A percentile compares a stretch with the other conserved stretches of the same genome.
Evolutionary conservation across 129 eudicot genomes (phyloP).

Genomic region (Solidago caesia): DNA sequence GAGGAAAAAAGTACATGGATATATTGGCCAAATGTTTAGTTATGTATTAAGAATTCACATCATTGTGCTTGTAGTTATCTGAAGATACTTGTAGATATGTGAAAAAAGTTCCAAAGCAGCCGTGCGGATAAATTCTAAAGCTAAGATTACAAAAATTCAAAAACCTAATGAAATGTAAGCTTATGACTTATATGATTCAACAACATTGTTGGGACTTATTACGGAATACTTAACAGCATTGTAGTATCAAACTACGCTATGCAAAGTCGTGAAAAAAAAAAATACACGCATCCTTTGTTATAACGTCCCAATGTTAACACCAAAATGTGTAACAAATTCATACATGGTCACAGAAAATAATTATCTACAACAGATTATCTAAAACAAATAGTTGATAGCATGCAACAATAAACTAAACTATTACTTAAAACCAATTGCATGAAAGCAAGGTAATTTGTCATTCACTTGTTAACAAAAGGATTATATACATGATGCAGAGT

Average conservation of each 20-base stretch:
- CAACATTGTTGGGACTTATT: not conserved
- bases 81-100: not conserved
- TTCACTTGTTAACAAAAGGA: not conserved
- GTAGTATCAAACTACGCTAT: not conserved
- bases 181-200: not conserved
- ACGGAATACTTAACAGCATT: not conserved
- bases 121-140: not conserved
- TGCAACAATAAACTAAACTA: not conserved
- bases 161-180: not conserved
- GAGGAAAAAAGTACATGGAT: not conserved
- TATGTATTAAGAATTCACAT: not conserved
- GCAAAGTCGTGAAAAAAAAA: not conserved
- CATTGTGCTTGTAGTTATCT: slow-evolving; percentile 7
- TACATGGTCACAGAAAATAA: not conserved
- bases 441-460: not conserved
- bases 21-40: not conserved
- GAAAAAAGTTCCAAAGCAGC: slow-evolving; percentile 1
- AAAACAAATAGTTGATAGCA: not conserved
- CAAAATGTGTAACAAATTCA: not conserved
- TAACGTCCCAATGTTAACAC: not conserved
- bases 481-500: not conserved
- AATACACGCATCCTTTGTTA: not conserved
- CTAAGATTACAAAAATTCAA: not conserved
- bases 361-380: not conserved
- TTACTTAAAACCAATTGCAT: no score